Conservation (phyloP, 352 stramenopile genomes). For the Peronosclerospora sorghi region DNA sequence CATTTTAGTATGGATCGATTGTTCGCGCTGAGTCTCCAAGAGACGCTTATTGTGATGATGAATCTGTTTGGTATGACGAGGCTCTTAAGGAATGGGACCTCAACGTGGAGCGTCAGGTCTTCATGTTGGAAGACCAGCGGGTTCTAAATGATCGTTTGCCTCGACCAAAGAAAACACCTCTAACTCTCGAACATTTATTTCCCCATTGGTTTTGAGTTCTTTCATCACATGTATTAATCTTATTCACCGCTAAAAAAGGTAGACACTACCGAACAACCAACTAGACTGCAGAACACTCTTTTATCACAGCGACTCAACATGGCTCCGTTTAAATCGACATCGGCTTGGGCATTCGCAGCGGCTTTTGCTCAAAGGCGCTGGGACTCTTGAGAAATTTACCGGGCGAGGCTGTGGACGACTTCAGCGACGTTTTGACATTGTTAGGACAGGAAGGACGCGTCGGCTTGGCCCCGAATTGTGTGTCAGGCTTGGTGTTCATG, state of each 20-base stretch:
- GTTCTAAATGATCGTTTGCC: too few relatives aligned
- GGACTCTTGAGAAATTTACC: slow-evolving; percentile 30
- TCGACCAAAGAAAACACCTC: too few relatives aligned
- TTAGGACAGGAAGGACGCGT: not conserved
- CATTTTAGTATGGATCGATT: slow-evolving; percentile 9
- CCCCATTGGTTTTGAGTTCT: too few relatives aligned
- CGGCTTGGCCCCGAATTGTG: slow-evolving; percentile 1
- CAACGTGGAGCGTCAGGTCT: slow-evolving; percentile 44
- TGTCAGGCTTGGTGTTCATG: slow-evolving; percentile 10
- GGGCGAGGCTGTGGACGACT: slow-evolving; percentile 14
- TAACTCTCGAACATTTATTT: too few relatives aligned
- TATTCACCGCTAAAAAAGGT: too few relatives aligned
- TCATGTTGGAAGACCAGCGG: slow-evolving; percentile 45
- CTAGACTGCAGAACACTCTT: too few relatives aligned
- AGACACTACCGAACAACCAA: not conserved
- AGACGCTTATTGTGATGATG: slow-evolving; percentile 18
- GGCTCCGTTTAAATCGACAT: slow-evolving; percentile 40
- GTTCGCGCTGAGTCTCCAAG: slow-evolving; percentile 3
- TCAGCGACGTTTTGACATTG: not conserved
- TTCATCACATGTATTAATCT: too few relatives aligned
- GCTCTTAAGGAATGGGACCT: slow-evolving; percentile 24
- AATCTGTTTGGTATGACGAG: slow-evolving; percentile 35
- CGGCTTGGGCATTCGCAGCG: slow-evolving; percentile 53
- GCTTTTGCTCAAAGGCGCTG: slow-evolving; percentile 43
- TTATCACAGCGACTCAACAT: not conserved